Percentiles rank a stretch among this genome's conserved stretches.
These are phyloP conservation scores for Asterophora lycoperdoides DNA, from an alignment of 768 basidiomycete genomes.

Conservation along the genomic window DNA sequence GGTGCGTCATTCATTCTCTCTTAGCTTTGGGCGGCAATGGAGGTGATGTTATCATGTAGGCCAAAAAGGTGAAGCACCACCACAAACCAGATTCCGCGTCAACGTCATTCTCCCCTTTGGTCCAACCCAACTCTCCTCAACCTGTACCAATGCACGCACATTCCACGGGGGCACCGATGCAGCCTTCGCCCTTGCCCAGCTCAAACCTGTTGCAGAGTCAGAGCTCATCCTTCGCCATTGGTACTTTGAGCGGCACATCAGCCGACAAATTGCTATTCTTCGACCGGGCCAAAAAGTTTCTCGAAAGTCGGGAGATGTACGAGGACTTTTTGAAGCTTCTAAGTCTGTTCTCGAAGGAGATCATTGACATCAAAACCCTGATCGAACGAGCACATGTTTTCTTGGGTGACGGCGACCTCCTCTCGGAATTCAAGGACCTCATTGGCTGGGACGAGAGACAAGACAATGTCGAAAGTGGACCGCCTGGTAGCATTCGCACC, in stretches of 20 bases:
- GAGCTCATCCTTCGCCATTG: slow-evolving; percentile 24
- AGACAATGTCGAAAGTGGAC: slow-evolving; percentile 60
- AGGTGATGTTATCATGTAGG: slow-evolving; percentile 32
- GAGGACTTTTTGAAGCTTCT: slow-evolving; percentile 96
- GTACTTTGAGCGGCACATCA: slow-evolving; percentile 33
- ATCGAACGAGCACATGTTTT: slow-evolving; percentile 79
- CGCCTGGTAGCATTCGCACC: slow-evolving; percentile 74
- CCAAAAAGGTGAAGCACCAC: slow-evolving; percentile 60
- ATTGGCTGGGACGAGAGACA: slow-evolving; percentile 73
- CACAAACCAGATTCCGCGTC: slow-evolving; percentile 59
- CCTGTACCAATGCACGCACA: slow-evolving; percentile 29
- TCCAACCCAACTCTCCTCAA: slow-evolving; percentile 40
- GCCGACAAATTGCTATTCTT: slow-evolving; percentile 89
- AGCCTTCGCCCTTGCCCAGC: slow-evolving; percentile 16
- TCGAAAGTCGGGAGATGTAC: slow-evolving; percentile 73
- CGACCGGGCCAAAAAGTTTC: slow-evolving; percentile 80
- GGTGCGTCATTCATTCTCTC: slow-evolving; percentile 30
- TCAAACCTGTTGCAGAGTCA: slow-evolving; percentile 21
- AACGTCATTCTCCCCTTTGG: slow-evolving; percentile 48
- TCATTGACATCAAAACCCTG: slow-evolving; percentile 82
- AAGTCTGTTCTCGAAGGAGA: slow-evolving; percentile 85
- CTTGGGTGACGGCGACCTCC: slow-evolving; percentile 76
- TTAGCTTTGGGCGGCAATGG: not conserved
- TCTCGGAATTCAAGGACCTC: slow-evolving; percentile 81
- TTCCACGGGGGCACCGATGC: slow-evolving; percentile 16